Conservation (phyloP, 2,329 filamentous ascomycete species). For the Pseudopithomyces chartarum region DNA sequence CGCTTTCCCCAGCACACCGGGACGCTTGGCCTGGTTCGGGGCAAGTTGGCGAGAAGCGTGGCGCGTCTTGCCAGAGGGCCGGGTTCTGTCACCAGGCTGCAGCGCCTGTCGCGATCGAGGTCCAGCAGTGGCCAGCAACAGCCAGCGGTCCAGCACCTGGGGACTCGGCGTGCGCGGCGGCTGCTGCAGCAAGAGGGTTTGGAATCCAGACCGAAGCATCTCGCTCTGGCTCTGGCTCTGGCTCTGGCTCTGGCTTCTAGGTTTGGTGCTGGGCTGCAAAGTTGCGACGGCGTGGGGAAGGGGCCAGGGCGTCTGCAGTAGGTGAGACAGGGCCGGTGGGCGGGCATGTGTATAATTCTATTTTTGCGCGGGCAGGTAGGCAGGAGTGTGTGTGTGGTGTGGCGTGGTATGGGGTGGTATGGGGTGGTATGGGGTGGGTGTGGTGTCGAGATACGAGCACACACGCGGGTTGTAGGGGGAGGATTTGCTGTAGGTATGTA, state of each 20-base stretch:
- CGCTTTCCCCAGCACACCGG: slow-evolving; percentile 21
- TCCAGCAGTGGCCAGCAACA: no score
- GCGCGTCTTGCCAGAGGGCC: slow-evolving; percentile 19
- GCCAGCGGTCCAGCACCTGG: slow-evolving; percentile 19
- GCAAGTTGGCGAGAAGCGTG: slow-evolving; percentile 15
- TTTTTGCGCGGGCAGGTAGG: slow-evolving; percentile 16
- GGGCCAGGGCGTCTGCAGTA: slow-evolving; percentile 10
- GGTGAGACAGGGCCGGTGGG: slow-evolving; percentile 7
- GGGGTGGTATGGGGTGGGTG: background rate
- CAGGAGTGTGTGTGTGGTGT: no score
- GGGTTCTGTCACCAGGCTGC: slow-evolving; percentile 21
- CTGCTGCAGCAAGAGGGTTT: background rate
- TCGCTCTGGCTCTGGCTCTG: background rate
- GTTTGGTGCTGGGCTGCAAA: background rate
- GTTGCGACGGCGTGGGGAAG: slow-evolving; percentile 21
- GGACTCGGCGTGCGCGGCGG: slow-evolving; percentile 14
- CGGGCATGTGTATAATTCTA: slow-evolving; percentile 14
- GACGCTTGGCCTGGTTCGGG: slow-evolving; percentile 16
- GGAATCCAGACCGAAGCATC: slow-evolving; percentile 21
- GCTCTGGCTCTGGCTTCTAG: background rate
- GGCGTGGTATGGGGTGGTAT: background rate
- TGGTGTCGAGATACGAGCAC: background rate
- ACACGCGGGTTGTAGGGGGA: background rate
- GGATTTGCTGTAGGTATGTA: no score
- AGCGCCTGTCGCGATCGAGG: slow-evolving; percentile 11